Conservation (phyloP, 2,329 filamentous ascomycete species). For the Sporothrix phasma region DNA sequence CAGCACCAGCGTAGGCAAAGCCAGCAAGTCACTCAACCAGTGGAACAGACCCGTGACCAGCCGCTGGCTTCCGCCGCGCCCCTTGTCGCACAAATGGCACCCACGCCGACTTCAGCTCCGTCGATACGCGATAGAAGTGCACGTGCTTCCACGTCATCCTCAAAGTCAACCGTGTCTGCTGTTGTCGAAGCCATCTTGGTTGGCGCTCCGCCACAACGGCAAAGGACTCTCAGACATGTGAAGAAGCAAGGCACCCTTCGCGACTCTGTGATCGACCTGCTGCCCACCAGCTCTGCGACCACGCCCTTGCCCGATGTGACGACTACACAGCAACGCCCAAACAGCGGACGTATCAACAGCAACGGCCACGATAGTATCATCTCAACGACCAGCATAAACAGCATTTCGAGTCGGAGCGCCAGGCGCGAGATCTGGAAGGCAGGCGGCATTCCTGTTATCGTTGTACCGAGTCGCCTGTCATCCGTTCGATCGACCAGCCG, state of each 20-base stretch:
- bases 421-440: constrained; percentile 49
- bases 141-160: constrained; percentile 45
- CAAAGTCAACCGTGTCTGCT: constrained; percentile 44
- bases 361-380: constrained; percentile 37
- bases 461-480: constrained; percentile 49
- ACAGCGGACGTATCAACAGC: constrained; percentile 23
- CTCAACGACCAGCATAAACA: constrained; percentile 40
- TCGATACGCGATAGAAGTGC: constrained; percentile 35
- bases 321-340: constrained; percentile 23
- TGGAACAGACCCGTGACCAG: neutral
- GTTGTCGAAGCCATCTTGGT: constrained; percentile 49
- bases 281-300: constrained; percentile 34
- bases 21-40: neutral
- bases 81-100: constrained; percentile 6
- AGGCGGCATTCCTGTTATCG: constrained; percentile 52
- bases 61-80: constrained; percentile 10
- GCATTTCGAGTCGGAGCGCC: constrained; percentile 43
- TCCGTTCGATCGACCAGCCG: constrained; percentile 40
- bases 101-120: constrained; percentile 29
- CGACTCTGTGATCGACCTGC: constrained; percentile 35
- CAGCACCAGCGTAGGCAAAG: neutral
- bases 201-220: constrained; percentile 38
- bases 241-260: constrained; percentile 45
- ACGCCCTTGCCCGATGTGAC: constrained; percentile 30
- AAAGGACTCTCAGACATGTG: constrained; percentile 50